These are phyloP conservation scores for Populus nigra DNA, from an alignment of 345 rosid species.

Conservation along the genomic window DNA sequence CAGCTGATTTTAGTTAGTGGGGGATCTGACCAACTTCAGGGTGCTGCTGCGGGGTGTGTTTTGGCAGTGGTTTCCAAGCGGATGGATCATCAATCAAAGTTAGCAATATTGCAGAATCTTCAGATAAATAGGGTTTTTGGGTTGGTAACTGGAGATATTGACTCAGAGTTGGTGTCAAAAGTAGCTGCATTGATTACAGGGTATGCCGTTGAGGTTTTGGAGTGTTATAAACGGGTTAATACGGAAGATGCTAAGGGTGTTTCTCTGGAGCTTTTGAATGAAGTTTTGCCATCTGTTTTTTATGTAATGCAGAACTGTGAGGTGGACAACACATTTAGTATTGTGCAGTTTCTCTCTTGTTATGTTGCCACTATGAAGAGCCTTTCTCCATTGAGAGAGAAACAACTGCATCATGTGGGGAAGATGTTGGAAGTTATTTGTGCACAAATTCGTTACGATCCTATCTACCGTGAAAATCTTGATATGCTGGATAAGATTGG, in stretches of 20 bases:
- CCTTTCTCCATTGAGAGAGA: constrained; percentile 65
- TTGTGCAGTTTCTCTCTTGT: constrained; percentile 72
- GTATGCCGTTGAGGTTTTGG: constrained; percentile 78
- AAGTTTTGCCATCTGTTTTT: constrained; percentile 82
- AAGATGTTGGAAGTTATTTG: constrained; percentile 82
- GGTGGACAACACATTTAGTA: constrained; percentile 59
- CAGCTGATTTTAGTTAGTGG: constrained; percentile 67
- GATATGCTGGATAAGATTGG: constrained; percentile 78
- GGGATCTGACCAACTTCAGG: constrained; percentile 61
- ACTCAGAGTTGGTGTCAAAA: constrained; percentile 60
- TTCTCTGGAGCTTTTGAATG: constrained; percentile 68
- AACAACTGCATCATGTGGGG: constrained; percentile 58
- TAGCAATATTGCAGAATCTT: constrained; percentile 67
- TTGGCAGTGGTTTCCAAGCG: constrained; percentile 82
- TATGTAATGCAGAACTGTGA: constrained; percentile 69
- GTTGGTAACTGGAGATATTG: constrained; percentile 54
- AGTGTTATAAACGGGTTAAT: constrained; percentile 69
- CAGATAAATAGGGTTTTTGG: constrained; percentile 64
- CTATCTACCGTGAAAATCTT: constrained; percentile 64
- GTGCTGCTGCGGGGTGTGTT: constrained; percentile 82
- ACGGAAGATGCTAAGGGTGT: constrained; percentile 55
- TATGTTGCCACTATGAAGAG: constrained; percentile 80
- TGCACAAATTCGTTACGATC: constrained; percentile 70
- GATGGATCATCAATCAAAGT: constrained; percentile 75
- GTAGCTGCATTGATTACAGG: constrained; percentile 73